Conservation (phyloP, 2,329 filamentous ascomycete genomes). For the Tolypocladium guangdongense region DNA sequence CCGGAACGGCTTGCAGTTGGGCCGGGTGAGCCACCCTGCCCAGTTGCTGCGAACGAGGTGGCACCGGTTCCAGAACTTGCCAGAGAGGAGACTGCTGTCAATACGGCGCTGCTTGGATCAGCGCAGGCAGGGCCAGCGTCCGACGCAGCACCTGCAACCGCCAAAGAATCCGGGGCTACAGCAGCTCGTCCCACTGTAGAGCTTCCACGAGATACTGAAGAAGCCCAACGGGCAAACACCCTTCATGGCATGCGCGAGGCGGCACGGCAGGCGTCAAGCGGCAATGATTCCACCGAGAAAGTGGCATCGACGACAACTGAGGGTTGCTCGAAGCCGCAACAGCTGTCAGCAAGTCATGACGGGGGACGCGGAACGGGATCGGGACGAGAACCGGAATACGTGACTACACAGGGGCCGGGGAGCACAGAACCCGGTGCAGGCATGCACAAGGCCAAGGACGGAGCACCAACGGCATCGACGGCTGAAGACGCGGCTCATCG, state of each 20-base stretch:
- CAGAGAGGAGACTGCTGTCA: neutral
- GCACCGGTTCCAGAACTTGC: neutral
- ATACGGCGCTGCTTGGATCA: neutral
- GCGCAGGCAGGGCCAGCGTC: neutral
- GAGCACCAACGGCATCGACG: neutral
- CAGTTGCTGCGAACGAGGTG: neutral
- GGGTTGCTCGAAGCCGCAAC: neutral
- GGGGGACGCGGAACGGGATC: neutral
- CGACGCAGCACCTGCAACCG: neutral
- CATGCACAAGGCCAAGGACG: neutral
- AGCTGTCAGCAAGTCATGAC: neutral
- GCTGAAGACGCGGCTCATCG: neutral
- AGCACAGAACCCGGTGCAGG: neutral
- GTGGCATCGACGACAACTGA: neutral
- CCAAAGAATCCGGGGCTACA: neutral
- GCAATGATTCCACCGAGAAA: neutral
- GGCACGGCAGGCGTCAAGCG: neutral
- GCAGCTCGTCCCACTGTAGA: neutral
- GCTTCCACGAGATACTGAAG: neutral
- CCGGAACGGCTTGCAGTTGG: neutral
- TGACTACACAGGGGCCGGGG: constrained; percentile 2
- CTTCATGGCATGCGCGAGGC: neutral
- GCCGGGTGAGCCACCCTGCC: neutral
- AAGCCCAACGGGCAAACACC: neutral
- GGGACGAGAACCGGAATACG: constrained; percentile 5